Base-by-base conservation (phyloP, 805 yeast genomes). In the Wickerhamiella parazyma region DNA sequence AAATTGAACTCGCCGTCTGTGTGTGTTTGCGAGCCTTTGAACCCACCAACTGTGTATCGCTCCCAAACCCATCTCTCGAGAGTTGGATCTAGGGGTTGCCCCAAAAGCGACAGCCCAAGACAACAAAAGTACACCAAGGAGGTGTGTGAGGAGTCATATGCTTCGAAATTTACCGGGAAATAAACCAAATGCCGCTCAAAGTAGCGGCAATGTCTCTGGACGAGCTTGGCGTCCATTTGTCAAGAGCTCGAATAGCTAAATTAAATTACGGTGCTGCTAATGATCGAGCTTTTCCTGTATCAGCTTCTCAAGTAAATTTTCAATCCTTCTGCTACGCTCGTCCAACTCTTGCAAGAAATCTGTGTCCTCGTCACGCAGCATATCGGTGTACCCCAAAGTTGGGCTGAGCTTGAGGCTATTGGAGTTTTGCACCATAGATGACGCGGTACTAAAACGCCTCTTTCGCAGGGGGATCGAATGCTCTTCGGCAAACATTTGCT, bases 1-100 rank as follows among this genome's bases (percentile, higher is more conserved):
- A 84, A 59, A 49, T 75, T 79, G 1, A 87, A 73, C 1, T 75
- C 63, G 53, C 78, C 86, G 3, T 17, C 25, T 4, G 38, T 48
- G 52, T 76, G 78, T 2, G 70, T 64, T 20, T 63, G 51, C 6
- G 80, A 75, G 1, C 84, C 74, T 43, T 84, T 59, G 56, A 81
- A 81, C 0, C 82, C 76, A 6, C 57, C 63, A 0, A 59, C 59
- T 0, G 61, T 44, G 18, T 33, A 26, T 12, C 44, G 34, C 5
- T 22, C 34, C 36, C 29, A 22, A 7, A 33, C 38, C 41, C 38
- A 40, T 2, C 40, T 18, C 8, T 11, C 22, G 8, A 26, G 22
- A 3, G 16, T 40, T 2, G 38, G 19, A 11, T 21, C 18, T 3
- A 33, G 20, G 3, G 49, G 33, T 11, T 20, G 5, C 17, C 45